phyloP scores from a whole-genome alignment of 768 basidiomycete species.

The Tylopilus cervinicoccineus region DNA sequence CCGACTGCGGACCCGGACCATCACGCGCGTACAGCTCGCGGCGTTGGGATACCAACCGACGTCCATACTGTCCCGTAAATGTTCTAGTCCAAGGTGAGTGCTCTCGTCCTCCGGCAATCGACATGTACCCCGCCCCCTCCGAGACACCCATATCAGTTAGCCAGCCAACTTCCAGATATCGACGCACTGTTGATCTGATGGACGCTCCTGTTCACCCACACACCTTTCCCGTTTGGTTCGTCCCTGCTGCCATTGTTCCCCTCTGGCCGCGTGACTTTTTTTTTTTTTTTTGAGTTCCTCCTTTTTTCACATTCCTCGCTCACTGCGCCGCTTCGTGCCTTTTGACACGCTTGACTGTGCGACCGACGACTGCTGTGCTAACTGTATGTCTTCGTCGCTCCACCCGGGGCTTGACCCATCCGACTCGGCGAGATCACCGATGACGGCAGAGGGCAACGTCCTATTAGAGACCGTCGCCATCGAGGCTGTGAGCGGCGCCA shows the following conservation, averaged over 20 bases:
- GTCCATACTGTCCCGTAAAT: not conserved
- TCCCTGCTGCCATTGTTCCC: not conserved
- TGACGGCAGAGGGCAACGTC: conserved; percentile 14
- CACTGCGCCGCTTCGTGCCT: conserved; percentile 1
- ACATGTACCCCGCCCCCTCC: not conserved
- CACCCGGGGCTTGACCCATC: conserved; percentile 2
- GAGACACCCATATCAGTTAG: not conserved
- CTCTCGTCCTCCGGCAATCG: not conserved
- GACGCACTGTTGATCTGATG: not conserved
- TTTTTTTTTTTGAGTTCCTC: too few relatives aligned
- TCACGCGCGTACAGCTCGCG: conserved; percentile 8
- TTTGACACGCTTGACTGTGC: not conserved
- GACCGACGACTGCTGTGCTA: conserved; percentile 16
- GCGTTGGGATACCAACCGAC: not conserved
- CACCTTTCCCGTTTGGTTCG: not conserved
- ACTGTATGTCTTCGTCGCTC: not conserved
- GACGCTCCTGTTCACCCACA: not conserved
- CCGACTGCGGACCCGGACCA: not conserved
- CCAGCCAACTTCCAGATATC: not conserved
- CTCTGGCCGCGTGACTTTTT: too few relatives aligned
- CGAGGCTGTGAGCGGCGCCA: conserved; percentile 13
- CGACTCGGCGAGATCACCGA: not conserved
- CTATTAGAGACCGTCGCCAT: not conserved
- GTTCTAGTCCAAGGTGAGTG: not conserved
- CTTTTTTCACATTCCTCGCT: not conserved